phyloP scores from a whole-genome alignment of 768 basidiomycete species.

The Harrya chromipes region DNA sequence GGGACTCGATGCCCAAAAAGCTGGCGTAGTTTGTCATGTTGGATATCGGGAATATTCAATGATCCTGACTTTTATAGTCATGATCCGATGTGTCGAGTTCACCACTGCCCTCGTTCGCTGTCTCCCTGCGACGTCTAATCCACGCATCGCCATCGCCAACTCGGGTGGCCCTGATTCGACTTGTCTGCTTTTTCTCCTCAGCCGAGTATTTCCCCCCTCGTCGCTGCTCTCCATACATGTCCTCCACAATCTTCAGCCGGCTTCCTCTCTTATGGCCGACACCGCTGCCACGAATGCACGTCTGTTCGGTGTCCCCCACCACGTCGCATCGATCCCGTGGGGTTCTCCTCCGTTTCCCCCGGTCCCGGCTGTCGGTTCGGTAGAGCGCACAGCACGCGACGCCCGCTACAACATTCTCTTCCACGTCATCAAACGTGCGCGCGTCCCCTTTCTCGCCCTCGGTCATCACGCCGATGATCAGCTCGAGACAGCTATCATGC shows the following conservation, averaged over 20 bases:
- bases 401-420: slow-evolving; percentile 58
- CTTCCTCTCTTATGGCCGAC: slow-evolving; percentile 54
- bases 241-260: slow-evolving; percentile 64
- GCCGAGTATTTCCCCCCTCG: slow-evolving; percentile 38
- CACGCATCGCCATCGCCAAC: slow-evolving; percentile 54
- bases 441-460: slow-evolving; percentile 49
- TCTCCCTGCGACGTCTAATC: neutral
- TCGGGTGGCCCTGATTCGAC: slow-evolving; percentile 85
- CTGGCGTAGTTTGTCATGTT: slow-evolving; percentile 19
- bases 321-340: slow-evolving; percentile 56
- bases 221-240: slow-evolving; percentile 56
- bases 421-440: slow-evolving; percentile 38
- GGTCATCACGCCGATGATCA: slow-evolving; percentile 85
- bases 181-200: slow-evolving; percentile 68
- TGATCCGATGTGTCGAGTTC: slow-evolving; percentile 53
- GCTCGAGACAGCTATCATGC: slow-evolving; percentile 76
- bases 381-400: slow-evolving; percentile 57
- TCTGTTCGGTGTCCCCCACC: slow-evolving; percentile 44
- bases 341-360: slow-evolving; percentile 47
- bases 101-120: slow-evolving; percentile 35
- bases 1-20: slow-evolving; percentile 18
- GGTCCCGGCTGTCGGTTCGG: slow-evolving; percentile 38
- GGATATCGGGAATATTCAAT: too few species aligned
- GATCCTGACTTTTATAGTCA: too few species aligned
- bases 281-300: slow-evolving; percentile 43